Evolutionary conservation across 2,329 filamentous ascomycete species (phyloP), one percentile per base, ranked within the genome.

Genomic region (Epicoccum sorghinum): DNA sequence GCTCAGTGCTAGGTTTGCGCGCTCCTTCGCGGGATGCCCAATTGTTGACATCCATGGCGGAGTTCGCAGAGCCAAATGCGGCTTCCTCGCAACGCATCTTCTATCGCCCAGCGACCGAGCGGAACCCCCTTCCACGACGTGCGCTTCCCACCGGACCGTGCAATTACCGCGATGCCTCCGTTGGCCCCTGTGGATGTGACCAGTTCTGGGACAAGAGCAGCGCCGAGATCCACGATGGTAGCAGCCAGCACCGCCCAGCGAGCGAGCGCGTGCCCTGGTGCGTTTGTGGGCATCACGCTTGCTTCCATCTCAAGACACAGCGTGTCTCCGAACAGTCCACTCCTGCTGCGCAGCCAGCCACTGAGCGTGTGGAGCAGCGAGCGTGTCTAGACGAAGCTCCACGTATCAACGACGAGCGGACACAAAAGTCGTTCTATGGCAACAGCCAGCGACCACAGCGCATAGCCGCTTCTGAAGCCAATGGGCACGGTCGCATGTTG

Each of bases 251-350:
- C 47, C 64, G 58, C 30, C 52, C 62, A 10, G 56, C 59, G 56
- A 69, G 62, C 45, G 59, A 68, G 59, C 67, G 67, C 58, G 72
- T 70, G 22, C 77, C 78, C 3, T 77, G 67, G 71, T 85, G 82
- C 69, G 78, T 80, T 50, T 85, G 82, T 61, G 79, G 79, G 36
- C 82, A 85, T 67, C 82, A 85, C 75, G 81, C 82, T 6, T 84
- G 82, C 68, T 84, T 80, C 65, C 82, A 85, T 71, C 70, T 76
- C 27, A 61, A 55, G 38, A 61, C 58, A 37, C 51, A 63, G 59
- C 66, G 60, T 54, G 59, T 59, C 38, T 41, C 52, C 29, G 58
- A 66, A 51, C 57, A 39, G 41, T 52, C 41, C 10, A 48, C 55
- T 42, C 55, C 60, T 38, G 48, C 57, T 37, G 45, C 55, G 43